These are phyloP conservation scores for Penicillium canescens DNA, from an alignment of 495 filamentous ascomycete genomes.

Conservation along the genomic window DNA sequence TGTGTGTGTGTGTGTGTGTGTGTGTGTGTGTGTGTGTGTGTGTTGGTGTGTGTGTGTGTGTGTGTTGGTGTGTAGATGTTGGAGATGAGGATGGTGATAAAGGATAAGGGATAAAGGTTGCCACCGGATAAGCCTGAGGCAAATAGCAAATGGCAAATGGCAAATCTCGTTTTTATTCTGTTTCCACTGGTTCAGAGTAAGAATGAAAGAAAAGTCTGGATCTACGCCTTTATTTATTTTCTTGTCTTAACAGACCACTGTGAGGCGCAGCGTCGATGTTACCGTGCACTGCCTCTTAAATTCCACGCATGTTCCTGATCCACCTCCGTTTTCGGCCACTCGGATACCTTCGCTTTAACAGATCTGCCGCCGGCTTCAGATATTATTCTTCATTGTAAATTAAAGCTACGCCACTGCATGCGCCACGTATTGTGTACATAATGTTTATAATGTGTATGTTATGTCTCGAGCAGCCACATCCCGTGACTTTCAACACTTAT, in stretches of 20 bases:
- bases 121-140: slow-evolving; percentile 14
- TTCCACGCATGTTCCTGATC: slow-evolving; percentile 4
- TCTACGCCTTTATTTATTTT: not conserved
- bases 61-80: slow-evolving; percentile 3
- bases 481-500: not conserved
- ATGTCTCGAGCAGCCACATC: slow-evolving; percentile 2
- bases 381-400: too few species aligned
- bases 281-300: slow-evolving; percentile 3
- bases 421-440: slow-evolving; percentile 3
- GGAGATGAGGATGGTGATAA: slow-evolving; percentile 14
- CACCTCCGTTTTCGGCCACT: not conserved
- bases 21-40: not conserved
- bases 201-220: not conserved
- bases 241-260: not conserved
- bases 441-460: not conserved
- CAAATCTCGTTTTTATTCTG: too few species aligned
- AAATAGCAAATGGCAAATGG: slow-evolving; percentile 3
- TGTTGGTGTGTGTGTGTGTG: not conserved
- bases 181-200: not conserved
- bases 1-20: not conserved
- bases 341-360: too few species aligned
- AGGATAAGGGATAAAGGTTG: slow-evolving; percentile 15
- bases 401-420: not conserved
- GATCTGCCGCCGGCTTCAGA: too few species aligned
- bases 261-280: not conserved